Base-by-base conservation (phyloP, 83 land plant genomes). In the Isoetes engelmannii region DNA sequence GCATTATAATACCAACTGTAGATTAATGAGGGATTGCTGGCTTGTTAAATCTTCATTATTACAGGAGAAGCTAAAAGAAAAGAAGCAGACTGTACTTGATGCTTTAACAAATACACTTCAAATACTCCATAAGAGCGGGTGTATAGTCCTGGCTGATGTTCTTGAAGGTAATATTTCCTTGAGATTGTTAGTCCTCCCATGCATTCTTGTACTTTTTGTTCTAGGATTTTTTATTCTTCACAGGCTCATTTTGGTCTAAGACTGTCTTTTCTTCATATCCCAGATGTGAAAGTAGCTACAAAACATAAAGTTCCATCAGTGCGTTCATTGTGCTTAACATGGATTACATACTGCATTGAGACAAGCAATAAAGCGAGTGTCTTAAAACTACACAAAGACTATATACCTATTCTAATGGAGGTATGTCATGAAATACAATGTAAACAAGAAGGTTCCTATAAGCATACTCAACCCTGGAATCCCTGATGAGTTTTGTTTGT, bases 241-340 rank as follows among this genome's bases (percentile, higher is more conserved):
- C 2, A 28, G 37, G 37, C 8, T 1, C 15, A 15, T 51, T 51
- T 51, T 51, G 13, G 55, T 51, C 17, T 51, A 12, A 51, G 1
- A 51, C 17, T 51, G 17, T 51, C 55, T 51, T 12, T 12, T 51
- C 55, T 51, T 19, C 4, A 7, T 1, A 12, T 19, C 62, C 68
- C 92, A 94, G 99, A 95, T 71, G 81, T 95, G 57, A 95, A 82
- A 78, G 79, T 77, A 19, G 94, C 99, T 20, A 83, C 85, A 3
- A 95, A 95, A 80, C 91, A 95, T 57, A 95, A 95, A 72, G 99
- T 95, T 77, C 99, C 99, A 3, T 85, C 88, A 61, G 99, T 95
- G 8, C 88, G 99, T 6, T 88, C 97, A 5, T 79, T 81, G 64
- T 87, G 92, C 50, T 72, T 95, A 66, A 83, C 76, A 19, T 95